Percentiles rank a stretch among this genome's conserved stretches.
phyloP scores from a whole-genome alignment of 306 rosid genomes.

The Gillenia trifoliata region DNA sequence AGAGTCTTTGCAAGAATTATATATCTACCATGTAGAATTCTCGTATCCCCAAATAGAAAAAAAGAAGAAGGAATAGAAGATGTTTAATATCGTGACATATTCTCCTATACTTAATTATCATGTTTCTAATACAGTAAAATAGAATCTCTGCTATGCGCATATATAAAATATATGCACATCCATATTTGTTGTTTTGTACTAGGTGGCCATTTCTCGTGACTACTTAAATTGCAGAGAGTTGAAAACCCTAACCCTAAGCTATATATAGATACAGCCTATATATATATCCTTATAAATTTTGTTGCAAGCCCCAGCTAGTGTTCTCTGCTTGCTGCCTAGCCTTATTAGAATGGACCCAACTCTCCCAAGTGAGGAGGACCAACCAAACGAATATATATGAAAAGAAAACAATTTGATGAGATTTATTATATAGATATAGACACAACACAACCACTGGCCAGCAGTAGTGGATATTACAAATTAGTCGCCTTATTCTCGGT shows the following conservation, averaged over 20 bases:
- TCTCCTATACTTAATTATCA: too few species aligned
- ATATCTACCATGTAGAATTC: too few species aligned
- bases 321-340: background rate
- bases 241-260: background rate
- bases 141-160: too few species aligned
- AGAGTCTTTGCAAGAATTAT: too few species aligned
- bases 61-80: too few species aligned
- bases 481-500: constrained; percentile 5
- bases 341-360: background rate
- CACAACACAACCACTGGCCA: background rate
- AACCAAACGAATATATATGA: background rate
- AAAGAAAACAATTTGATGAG: too few species aligned
- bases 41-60: too few species aligned
- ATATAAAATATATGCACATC: background rate
- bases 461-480: background rate
- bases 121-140: too few species aligned
- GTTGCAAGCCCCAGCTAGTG: background rate
- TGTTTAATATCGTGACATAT: too few species aligned
- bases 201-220: constrained; percentile 19
- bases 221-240: background rate
- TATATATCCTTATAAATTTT: background rate
- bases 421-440: background rate
- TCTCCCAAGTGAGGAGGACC: background rate
- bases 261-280: background rate
- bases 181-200: background rate